phyloP scores from a whole-genome alignment of 2,329 filamentous ascomycete genomes.

The Aspergillus ustus region DNA sequence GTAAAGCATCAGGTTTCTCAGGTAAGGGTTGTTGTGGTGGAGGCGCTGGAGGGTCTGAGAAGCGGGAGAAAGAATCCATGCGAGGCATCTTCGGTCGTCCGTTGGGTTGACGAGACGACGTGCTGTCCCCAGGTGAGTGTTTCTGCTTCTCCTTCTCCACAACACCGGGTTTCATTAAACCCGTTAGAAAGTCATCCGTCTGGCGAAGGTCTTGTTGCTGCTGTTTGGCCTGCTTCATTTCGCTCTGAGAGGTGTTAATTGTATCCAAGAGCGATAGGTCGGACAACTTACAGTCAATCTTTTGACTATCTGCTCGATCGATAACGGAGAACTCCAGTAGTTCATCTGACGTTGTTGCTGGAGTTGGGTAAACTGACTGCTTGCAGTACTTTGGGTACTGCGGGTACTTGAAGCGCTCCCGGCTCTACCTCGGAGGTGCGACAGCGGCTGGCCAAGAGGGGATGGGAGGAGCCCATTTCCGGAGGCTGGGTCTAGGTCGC shows the following conservation, averaged over 20 bases:
- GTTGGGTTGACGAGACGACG: conserved; percentile 51
- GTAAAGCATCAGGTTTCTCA: conserved; percentile 78
- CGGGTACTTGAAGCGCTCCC: conserved; percentile 69
- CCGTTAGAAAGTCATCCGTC: conserved; percentile 79
- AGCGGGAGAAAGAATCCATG: conserved; percentile 77
- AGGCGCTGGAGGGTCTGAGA: conserved; percentile 90
- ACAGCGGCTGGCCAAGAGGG: conserved; percentile 66
- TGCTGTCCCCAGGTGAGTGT: conserved; percentile 50
- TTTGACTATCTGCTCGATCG: conserved; percentile 93
- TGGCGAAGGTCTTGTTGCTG: conserved; percentile 85
- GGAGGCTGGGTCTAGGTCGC: conserved; percentile 80
- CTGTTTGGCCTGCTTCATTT: conserved; percentile 87
- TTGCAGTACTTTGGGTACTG: conserved; percentile 59
- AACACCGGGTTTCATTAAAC: conserved; percentile 74
- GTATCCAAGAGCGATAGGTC: conserved; percentile 18
- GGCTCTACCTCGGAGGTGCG: conserved; percentile 70
- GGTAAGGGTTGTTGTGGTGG: conserved; percentile 91
- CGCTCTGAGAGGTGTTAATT: conserved; percentile 61
- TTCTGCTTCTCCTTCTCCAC: conserved; percentile 56
- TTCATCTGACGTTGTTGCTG: conserved; percentile 76
- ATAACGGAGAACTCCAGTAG: conserved; percentile 86
- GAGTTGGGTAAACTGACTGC: conserved; percentile 61
- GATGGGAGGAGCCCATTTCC: conserved; percentile 74
- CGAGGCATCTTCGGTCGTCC: conserved; percentile 57
- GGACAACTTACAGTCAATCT: conserved; percentile 68